Percentiles rank a stretch among this genome's conserved stretches.
phyloP scores from a whole-genome alignment of 768 basidiomycete genomes.

The Lactifluus echinatus region DNA sequence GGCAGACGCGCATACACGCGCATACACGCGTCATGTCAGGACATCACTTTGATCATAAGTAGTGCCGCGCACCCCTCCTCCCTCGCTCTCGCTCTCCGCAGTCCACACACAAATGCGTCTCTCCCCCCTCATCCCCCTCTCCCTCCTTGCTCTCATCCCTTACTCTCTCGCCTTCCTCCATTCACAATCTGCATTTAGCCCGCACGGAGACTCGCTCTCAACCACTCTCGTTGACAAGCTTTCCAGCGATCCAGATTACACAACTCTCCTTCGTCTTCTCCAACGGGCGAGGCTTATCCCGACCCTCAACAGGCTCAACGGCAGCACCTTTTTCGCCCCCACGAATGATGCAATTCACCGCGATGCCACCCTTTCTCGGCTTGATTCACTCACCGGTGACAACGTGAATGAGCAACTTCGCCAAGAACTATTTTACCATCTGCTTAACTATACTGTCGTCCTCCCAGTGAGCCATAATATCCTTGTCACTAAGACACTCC shows the following conservation, averaged over 20 bases:
- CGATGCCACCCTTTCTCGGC: constrained; percentile 32
- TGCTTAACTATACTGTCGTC: constrained; percentile 72
- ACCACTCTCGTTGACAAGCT: constrained; percentile 75
- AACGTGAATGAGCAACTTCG: constrained; percentile 79
- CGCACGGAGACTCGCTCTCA: constrained; percentile 27
- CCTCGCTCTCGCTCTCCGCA: background rate
- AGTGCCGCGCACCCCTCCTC: background rate
- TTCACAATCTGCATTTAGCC: constrained; percentile 29
- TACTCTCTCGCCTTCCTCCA: constrained; percentile 33
- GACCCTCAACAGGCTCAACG: constrained; percentile 78
- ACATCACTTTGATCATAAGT: background rate
- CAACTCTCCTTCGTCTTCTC: constrained; percentile 63
- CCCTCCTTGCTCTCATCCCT: constrained; percentile 27
- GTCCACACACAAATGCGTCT: constrained; percentile 10
- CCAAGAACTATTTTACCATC: constrained; percentile 90
- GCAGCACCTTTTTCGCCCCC: constrained; percentile 85
- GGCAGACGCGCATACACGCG: background rate
- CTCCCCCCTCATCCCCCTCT: background rate
- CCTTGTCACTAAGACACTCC: constrained; percentile 49
- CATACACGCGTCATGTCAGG: background rate
- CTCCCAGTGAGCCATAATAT: constrained; percentile 35
- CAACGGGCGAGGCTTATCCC: constrained; percentile 86
- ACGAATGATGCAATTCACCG: constrained; percentile 82
- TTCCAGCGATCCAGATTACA: constrained; percentile 64
- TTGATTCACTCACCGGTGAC: constrained; percentile 45